Base-by-base conservation (phyloP, 1,284 basidiomycete genomes). In the Puccinia horiana region DNA sequence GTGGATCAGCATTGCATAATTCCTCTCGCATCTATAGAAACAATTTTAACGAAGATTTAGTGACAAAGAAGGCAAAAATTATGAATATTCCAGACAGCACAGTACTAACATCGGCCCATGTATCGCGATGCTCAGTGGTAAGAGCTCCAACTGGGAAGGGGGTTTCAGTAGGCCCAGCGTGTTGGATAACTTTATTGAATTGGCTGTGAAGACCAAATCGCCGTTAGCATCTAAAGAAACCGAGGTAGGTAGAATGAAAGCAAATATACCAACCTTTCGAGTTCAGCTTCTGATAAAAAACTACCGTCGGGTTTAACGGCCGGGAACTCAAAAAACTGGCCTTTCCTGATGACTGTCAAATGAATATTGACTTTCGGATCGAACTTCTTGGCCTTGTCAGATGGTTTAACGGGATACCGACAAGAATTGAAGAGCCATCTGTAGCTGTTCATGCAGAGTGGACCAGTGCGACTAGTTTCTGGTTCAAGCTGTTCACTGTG, bases 391-490 rank as follows among this genome's bases (percentile, higher is more conserved):
- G 94, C 94, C 0, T 91, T 93, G 87, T 99, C 96, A 11, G 92
- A 91, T 0, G 93, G 93, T 84, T 92, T 92, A 80, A 89, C 90
- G 3, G 96, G 97, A 87, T 95, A 92, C 40, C 96, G 92, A 65
- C 90, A 91, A 4, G 95, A 90, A 88, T 98, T 97, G 91, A 99
- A 98, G 90, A 95, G 90, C 92, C 94, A 96, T 87, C 94, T 92
- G 91, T 96, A 98, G n/a, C 94, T 95, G 2, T 90, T 90, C 93
- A 96, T 96, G 88, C 93, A 93, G n/a, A 99, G 89, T 0, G 96
- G 94, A n/a, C 90, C 89, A 0, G 91, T 91, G 79, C 92, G 92
- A 69, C 93, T 91, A 88, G 92, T 95, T 86, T 99, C 96, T 0
- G 96, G 96, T 86, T 95, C 94, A 26, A 99, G 91, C 82, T 90